Percentiles rank a stretch among this genome's conserved stretches.
phyloP scores from a whole-genome alignment of 352 stramenopile species.

The Albugo candida region DNA sequence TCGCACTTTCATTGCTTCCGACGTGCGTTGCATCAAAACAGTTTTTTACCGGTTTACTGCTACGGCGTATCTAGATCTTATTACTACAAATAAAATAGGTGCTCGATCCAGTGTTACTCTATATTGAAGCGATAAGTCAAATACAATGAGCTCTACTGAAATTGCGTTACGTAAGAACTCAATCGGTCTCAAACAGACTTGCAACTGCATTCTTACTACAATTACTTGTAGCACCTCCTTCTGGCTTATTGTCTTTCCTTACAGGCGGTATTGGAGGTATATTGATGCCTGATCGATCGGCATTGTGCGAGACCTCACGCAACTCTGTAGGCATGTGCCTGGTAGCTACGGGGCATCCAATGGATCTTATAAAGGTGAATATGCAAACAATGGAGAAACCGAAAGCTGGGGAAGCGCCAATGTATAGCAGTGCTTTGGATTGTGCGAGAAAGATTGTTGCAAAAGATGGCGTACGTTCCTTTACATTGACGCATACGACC shows the following conservation, averaged over 20 bases:
- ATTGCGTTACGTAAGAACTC: no score
- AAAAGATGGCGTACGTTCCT: conserved; percentile 73
- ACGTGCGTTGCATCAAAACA: no score
- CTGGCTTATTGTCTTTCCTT: conserved; percentile 84
- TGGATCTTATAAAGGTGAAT: conserved; percentile 93
- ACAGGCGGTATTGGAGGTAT: conserved; percentile 84
- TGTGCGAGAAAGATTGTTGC: conserved; percentile 84
- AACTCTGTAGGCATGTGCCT: conserved; percentile 56
- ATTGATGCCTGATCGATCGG: conserved; percentile 1
- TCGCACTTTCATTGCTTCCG: no score
- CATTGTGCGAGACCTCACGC: background rate
- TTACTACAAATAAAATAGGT: no score
- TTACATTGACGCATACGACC: background rate
- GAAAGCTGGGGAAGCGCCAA: conserved; percentile 30
- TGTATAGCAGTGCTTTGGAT: conserved; percentile 77
- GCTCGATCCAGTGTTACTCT: no score
- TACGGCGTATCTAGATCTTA: no score
- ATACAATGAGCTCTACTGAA: no score
- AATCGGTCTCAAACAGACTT: no score
- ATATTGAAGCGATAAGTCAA: no score
- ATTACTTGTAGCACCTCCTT: conserved; percentile 38
- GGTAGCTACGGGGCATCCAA: conserved; percentile 84
- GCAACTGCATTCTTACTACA: no score
- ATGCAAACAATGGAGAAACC: conserved; percentile 79
- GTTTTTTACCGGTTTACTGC: no score